Evolutionary conservation across 495 filamentous ascomycete species (phyloP).

Genomic region (Amphirosellinia nigrospora): DNA sequence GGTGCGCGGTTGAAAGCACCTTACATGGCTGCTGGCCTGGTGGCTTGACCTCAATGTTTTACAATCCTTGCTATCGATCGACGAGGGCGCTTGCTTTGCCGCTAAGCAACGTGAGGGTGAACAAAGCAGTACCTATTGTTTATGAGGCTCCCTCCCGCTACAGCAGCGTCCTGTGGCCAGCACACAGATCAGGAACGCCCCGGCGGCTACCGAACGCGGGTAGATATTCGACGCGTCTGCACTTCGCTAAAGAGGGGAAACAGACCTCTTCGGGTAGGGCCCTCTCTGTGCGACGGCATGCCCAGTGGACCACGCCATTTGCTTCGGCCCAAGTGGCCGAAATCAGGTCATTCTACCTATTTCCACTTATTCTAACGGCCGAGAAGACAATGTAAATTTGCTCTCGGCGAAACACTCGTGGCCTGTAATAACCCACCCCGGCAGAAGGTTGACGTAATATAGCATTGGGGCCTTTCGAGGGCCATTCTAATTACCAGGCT

Average conservation of each 20-base stretch:
- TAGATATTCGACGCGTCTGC: slow-evolving; percentile 17
- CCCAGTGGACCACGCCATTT: slow-evolving; percentile 27
- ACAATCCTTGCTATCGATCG: slow-evolving; percentile 18
- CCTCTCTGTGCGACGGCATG: slow-evolving; percentile 22
- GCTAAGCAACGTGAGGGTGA: slow-evolving; percentile 11
- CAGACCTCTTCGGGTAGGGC: slow-evolving; percentile 24
- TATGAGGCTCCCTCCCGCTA: slow-evolving; percentile 10
- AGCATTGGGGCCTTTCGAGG: neutral
- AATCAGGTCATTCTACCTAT: slow-evolving; percentile 29
- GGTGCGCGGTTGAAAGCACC: neutral
- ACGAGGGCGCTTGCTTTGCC: slow-evolving; percentile 21
- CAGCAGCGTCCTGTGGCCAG: neutral
- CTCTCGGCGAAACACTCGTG: slow-evolving; percentile 20
- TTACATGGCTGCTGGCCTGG: slow-evolving; percentile 6
- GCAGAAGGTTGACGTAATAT: slow-evolving; percentile 15
- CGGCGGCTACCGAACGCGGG: slow-evolving; percentile 16
- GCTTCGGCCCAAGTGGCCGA: slow-evolving; percentile 21
- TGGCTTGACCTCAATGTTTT: neutral
- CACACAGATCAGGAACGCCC: neutral
- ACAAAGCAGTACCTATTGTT: neutral
- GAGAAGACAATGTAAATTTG: slow-evolving; percentile 20
- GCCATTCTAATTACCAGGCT: neutral
- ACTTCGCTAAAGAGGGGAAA: slow-evolving; percentile 19
- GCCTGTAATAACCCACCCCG: neutral
- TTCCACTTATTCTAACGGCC: slow-evolving; percentile 26